These are phyloP conservation scores for Diaporthe batatas DNA, from an alignment of 2,329 filamentous ascomycete genomes.

Conservation along the genomic window DNA sequence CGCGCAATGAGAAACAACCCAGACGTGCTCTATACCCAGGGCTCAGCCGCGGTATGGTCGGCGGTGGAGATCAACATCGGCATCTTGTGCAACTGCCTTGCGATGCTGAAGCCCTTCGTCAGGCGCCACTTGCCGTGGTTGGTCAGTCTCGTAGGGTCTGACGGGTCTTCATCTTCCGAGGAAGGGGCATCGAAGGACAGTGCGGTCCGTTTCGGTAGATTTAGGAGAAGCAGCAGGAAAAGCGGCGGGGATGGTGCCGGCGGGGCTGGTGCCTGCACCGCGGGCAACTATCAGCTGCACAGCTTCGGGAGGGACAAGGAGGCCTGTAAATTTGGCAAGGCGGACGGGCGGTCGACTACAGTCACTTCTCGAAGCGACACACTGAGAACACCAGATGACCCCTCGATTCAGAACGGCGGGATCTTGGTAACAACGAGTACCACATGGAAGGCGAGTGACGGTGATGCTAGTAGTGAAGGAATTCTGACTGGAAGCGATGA, in stretches of 20 bases:
- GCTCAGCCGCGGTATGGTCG: conserved; percentile 48
- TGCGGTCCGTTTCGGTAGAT: conserved; percentile 1
- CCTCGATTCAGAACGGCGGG: conserved; percentile 16
- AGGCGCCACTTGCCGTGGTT: conserved; percentile 44
- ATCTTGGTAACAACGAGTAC: conserved; percentile 40
- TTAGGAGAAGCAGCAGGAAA: conserved; percentile 21
- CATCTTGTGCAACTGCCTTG: conserved; percentile 48
- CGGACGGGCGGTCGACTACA: conserved; percentile 5
- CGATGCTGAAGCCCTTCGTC: conserved; percentile 47
- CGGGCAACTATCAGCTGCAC: conserved; percentile 39
- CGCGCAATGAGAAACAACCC: conserved; percentile 40
- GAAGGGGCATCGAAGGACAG: background rate
- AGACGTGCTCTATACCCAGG: conserved; percentile 33
- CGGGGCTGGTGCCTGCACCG: background rate
- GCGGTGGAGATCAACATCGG: conserved; percentile 53
- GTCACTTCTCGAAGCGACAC: conserved; percentile 11
- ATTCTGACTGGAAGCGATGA: conserved; percentile 32
- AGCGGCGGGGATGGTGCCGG: conserved; percentile 5
- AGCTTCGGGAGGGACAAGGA: conserved; percentile 38
- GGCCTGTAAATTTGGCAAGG: conserved; percentile 12
- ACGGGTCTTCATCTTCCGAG: background rate
- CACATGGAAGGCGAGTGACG: conserved; percentile 32
- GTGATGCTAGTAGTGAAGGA: conserved; percentile 32
- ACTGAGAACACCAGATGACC: conserved; percentile 1
- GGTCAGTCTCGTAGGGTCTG: conserved; percentile 37